phyloP scores from a whole-genome alignment of 345 rosid genomes.

The Cardiospermum halicacabum region DNA sequence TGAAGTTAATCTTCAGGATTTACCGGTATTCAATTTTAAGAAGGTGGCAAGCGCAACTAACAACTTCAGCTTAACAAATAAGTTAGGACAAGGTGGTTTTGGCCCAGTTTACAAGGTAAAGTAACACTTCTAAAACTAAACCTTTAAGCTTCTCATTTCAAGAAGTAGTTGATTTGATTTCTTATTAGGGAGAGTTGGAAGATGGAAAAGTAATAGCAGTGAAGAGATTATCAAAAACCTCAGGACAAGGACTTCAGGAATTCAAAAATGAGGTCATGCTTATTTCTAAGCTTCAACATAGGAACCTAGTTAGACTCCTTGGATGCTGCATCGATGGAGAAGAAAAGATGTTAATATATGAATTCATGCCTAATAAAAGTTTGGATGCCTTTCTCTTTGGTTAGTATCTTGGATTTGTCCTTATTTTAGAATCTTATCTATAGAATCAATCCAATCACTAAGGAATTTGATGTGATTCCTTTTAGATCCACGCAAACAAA shows the following conservation, averaged over 20 bases:
- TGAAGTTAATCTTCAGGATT: not conserved
- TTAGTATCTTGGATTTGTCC: conserved; percentile 21
- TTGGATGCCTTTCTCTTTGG: conserved; percentile 39
- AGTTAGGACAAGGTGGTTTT: not conserved
- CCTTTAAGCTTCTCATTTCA: too few species aligned
- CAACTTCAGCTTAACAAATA: not conserved
- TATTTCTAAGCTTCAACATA: conserved; percentile 59
- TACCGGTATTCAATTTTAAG: not conserved
- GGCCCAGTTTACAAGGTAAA: not conserved
- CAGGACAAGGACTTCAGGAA: conserved; percentile 60
- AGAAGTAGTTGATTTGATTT: too few species aligned
- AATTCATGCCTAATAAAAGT: conserved; percentile 41
- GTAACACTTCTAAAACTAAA: not conserved
- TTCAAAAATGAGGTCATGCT: conserved; percentile 54
- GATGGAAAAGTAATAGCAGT: conserved; percentile 50
- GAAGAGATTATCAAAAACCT: conserved; percentile 48
- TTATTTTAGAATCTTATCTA: too few species aligned
- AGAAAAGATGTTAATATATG: conserved; percentile 55
- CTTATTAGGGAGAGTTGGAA: conserved; percentile 4
- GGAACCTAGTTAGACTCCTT: conserved; percentile 52
- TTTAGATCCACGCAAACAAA: conserved; percentile 24
- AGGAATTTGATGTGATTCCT: not conserved
- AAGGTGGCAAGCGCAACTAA: not conserved
- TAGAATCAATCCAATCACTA: too few species aligned
- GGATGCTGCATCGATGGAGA: conserved; percentile 59